A percentile compares a stretch with the other conserved stretches of the same genome.
Conservation (phyloP, 2,329 filamentous ascomycete genomes). For the Pseudocercospora vitis region DNA sequence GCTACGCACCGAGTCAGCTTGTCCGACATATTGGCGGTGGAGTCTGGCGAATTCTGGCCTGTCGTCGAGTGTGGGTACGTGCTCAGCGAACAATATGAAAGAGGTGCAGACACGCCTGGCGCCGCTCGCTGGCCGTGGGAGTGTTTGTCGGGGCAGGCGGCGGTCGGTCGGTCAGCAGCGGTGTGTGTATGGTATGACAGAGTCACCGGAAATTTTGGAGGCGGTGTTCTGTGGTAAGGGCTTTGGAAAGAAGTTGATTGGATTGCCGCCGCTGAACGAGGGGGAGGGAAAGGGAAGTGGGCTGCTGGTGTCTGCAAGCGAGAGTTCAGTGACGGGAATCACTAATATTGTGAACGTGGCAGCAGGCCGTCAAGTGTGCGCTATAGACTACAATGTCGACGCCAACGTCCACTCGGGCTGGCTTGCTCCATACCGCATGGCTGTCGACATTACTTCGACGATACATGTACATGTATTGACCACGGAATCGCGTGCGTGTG, state of each 20-base stretch:
- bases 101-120: not conserved
- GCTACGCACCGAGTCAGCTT: slow-evolving; percentile 75
- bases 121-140: not conserved
- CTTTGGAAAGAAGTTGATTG: not conserved
- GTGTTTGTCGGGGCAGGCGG: not conserved
- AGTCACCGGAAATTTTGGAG: slow-evolving; percentile 7
- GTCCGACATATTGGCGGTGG: slow-evolving; percentile 74
- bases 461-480: too few relatives aligned
- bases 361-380: too few relatives aligned
- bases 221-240: not conserved
- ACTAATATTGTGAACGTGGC: too few relatives aligned
- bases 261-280: not conserved
- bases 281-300: not conserved
- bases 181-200: not conserved
- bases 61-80: slow-evolving; percentile 3
- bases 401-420: too few relatives aligned
- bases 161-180: not conserved
- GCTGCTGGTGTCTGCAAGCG: too few relatives aligned
- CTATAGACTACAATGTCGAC: too few relatives aligned
- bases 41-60: not conserved
- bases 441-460: too few relatives aligned
- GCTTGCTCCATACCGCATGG: too few relatives aligned
- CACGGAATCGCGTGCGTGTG: not conserved
- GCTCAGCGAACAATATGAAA: slow-evolving; percentile 14
- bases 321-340: too few relatives aligned